A percentile compares a stretch with the other conserved stretches of the same genome.
These are phyloP conservation scores for Fusarium nodosum DNA, from an alignment of 2,329 filamentous ascomycete genomes.

Conservation along the genomic window DNA sequence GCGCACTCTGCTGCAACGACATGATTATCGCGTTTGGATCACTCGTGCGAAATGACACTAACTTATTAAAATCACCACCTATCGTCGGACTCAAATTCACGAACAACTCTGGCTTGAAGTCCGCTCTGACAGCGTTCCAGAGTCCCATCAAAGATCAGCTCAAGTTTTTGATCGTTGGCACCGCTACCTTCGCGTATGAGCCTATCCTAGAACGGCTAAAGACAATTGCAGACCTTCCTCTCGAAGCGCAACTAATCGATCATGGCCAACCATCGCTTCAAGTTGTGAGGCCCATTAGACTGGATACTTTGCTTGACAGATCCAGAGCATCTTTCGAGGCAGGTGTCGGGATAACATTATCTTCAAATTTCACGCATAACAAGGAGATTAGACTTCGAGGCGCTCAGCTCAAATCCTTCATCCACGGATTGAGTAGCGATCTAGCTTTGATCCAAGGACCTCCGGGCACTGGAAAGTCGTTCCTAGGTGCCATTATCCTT, in stretches of 20 bases:
- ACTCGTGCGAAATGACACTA: conserved; percentile 65
- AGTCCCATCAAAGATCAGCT: conserved; percentile 43
- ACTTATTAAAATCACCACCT: conserved; percentile 61
- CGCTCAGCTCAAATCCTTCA: conserved; percentile 69
- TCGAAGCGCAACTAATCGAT: conserved; percentile 66
- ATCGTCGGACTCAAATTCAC: conserved; percentile 66
- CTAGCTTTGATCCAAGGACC: conserved; percentile 79
- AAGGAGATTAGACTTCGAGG: conserved; percentile 46
- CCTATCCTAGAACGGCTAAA: conserved; percentile 74
- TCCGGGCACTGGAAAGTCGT: conserved; percentile 82
- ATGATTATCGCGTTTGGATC: conserved; percentile 72
- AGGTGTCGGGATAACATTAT: conserved; percentile 20
- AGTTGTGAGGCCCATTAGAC: conserved; percentile 12
- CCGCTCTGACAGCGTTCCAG: conserved; percentile 62
- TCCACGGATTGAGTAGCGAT: conserved; percentile 64
- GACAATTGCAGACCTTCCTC: conserved; percentile 66
- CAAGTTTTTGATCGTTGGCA: conserved; percentile 71
- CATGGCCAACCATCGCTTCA: conserved; percentile 22
- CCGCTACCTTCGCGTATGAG: conserved; percentile 76
- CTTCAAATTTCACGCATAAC: conserved; percentile 35
- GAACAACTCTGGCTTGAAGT: conserved; percentile 60
- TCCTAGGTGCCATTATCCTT: conserved; percentile 74
- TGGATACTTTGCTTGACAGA: conserved; percentile 7
- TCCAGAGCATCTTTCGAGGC: background rate
- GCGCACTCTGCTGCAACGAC: conserved; percentile 67